These are phyloP conservation scores for Lasiosphaeria ovina DNA, from an alignment of 495 filamentous ascomycete genomes.

Conservation along the genomic window DNA sequence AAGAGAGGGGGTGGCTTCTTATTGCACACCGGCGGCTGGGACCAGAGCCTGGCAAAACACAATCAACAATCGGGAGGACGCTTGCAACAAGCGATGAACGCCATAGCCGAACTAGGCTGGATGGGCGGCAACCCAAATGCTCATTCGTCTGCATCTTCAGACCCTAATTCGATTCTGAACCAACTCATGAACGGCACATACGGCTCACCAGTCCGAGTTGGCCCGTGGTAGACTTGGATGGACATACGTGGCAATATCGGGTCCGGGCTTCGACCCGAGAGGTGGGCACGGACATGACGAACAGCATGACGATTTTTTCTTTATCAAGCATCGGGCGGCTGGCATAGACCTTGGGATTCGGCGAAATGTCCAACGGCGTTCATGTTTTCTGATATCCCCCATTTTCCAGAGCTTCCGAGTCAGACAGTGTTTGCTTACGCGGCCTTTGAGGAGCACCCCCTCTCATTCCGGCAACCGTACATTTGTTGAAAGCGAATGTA, in stretches of 20 bases:
- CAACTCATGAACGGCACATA: conserved; percentile 79
- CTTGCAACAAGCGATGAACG: conserved; percentile 75
- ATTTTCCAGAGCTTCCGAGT: background rate
- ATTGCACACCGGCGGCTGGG: conserved; percentile 90
- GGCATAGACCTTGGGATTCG: conserved; percentile 20
- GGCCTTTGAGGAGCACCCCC: too few relatives aligned
- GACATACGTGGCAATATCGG: background rate
- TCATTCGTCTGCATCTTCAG: conserved; percentile 43
- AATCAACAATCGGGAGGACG: conserved; percentile 83
- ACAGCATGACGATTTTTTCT: conserved; percentile 13
- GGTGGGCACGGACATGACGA: background rate
- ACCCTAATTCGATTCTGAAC: conserved; percentile 68
- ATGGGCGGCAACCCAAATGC: conserved; percentile 52
- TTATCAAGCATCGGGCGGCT: conserved; percentile 13
- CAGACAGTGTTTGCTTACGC: background rate
- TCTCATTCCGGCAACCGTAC: too few relatives aligned
- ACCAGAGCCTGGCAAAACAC: conserved; percentile 82
- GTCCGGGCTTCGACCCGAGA: background rate
- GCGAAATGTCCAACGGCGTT: background rate
- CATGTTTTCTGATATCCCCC: background rate
- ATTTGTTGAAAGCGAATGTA: too few relatives aligned
- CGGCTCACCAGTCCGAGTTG: conserved; percentile 70
- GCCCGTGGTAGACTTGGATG: conserved; percentile 57
- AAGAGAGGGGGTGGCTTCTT: conserved; percentile 89
- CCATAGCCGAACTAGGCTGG: conserved; percentile 75